Evolutionary conservation across 345 rosid genomes (phyloP), one percentile per base, ranked within the genome.

Genomic region (Pistacia atlantica): DNA sequence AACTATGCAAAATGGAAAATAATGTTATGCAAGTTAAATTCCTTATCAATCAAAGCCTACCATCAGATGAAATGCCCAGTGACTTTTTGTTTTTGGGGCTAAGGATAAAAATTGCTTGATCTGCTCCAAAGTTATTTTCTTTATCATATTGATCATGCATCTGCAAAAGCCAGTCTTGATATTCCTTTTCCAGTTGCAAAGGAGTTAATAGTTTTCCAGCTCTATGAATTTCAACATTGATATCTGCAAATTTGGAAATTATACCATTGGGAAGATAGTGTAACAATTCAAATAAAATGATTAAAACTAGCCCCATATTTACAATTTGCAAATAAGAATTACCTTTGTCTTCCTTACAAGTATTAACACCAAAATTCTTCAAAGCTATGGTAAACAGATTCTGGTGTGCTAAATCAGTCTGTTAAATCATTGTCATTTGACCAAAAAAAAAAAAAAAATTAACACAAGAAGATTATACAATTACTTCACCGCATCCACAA

Each of bases 361-460:
- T 55, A 81, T 78, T 87, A 71, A 65, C 62, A 56, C 94, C 90
- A 49, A 89, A 84, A 78, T 82, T 87, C 83, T 76, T 89, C 70
- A 93, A 85, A 77, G 93, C 89, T 65, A 49, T 66, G 8, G 97
- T 78, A 56, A 85, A 93, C 49, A 83, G 84, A 76, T 78, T 88
- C 42, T 86, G 86, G 66, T 79, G 88, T 2, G 93, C 91, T 57
- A 93, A 85, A 81, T 89, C 91, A 10, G 92, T 91, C 97, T 93
- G 89, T 65, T 78, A 75, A 83, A 54, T 8, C 58, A 65, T 45
- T 25, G 42, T 14, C 12, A 31, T 54, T 49, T 52, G 22, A 17
- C 42, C 8, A 18, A 54, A 55, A 33, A 33, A 20, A 1, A 14
- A 12, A 16, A 2, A 48, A 61, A 10, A 49, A 65, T 20, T 48